These are phyloP conservation scores for Cercophora sp. DNA, from an alignment of 495 filamentous ascomycete species.

Conservation along the genomic window DNA sequence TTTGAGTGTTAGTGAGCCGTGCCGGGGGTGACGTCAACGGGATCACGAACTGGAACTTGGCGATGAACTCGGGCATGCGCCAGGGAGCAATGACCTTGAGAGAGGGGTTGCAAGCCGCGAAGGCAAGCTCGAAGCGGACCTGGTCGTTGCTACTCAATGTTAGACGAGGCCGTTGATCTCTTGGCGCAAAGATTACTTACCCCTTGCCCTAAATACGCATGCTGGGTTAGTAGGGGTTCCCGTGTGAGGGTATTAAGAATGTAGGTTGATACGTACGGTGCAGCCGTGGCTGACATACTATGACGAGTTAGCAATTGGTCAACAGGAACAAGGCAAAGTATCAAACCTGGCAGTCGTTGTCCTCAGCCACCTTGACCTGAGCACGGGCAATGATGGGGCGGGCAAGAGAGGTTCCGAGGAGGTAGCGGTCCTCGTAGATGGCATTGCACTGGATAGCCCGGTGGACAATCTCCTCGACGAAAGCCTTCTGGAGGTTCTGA, in stretches of 20 bases:
- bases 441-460: constrained; percentile 85
- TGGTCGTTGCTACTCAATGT: constrained; percentile 36
- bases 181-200: not conserved
- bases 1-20: not conserved
- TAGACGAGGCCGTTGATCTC: not conserved
- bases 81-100: constrained; percentile 90
- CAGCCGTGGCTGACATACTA: constrained; percentile 72
- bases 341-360: constrained; percentile 65
- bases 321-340: too few relatives aligned
- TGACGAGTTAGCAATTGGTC: too few relatives aligned
- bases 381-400: constrained; percentile 85
- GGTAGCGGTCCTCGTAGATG: constrained; percentile 79
- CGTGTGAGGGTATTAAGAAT: not conserved
- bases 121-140: constrained; percentile 62
- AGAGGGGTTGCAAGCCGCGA: constrained; percentile 59
- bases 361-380: constrained; percentile 62
- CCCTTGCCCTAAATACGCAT: constrained; percentile 7
- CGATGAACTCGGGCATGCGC: constrained; percentile 79
- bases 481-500: constrained; percentile 66
- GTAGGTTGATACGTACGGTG: constrained; percentile 44
- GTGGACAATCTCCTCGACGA: constrained; percentile 84
- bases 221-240: not conserved
- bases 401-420: constrained; percentile 75
- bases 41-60: constrained; percentile 54
- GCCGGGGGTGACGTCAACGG: not conserved